Evolutionary conservation across 345 rosid genomes (phyloP).

Genomic region (Eucalyptus marginata): DNA sequence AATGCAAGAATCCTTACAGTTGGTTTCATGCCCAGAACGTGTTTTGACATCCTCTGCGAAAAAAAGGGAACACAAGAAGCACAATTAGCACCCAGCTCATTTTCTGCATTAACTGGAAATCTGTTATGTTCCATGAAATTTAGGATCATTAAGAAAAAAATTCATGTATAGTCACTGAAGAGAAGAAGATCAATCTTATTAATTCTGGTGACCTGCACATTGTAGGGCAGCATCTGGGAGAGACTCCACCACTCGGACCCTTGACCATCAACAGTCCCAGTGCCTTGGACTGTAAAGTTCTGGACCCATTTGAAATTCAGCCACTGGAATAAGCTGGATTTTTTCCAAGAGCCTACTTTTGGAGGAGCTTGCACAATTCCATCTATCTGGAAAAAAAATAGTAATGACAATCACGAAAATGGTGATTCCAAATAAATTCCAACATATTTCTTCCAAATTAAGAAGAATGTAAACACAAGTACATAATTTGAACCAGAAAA

Average conservation of each 20-base stretch:
- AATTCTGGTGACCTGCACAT: constrained; percentile 2
- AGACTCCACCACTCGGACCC: constrained; percentile 73
- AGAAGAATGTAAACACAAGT: not conserved
- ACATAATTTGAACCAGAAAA: not conserved
- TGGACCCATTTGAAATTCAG: constrained; percentile 75
- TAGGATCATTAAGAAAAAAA: not conserved
- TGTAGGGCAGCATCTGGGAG: constrained; percentile 23
- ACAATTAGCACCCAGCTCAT: not conserved
- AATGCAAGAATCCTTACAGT: constrained; percentile 24
- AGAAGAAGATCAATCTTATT: not conserved
- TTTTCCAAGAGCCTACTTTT: constrained; percentile 54
- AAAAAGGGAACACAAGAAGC: not conserved
- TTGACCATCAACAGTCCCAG: constrained; percentile 68
- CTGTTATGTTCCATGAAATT: not conserved
- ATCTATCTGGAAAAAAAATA: constrained; percentile 35
- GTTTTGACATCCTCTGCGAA: constrained; percentile 40
- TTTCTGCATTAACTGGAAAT: not conserved
- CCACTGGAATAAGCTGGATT: constrained; percentile 70
- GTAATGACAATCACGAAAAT: not conserved
- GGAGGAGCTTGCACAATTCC: constrained; percentile 66
- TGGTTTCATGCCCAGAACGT: constrained; percentile 59
- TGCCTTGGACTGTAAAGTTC: constrained; percentile 61
- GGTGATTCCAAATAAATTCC: not conserved
- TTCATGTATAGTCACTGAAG: not conserved
- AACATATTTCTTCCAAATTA: not conserved